Evolutionary conservation across 331 rosid genomes (phyloP).

Genomic region (Prunus yedoensis): DNA sequence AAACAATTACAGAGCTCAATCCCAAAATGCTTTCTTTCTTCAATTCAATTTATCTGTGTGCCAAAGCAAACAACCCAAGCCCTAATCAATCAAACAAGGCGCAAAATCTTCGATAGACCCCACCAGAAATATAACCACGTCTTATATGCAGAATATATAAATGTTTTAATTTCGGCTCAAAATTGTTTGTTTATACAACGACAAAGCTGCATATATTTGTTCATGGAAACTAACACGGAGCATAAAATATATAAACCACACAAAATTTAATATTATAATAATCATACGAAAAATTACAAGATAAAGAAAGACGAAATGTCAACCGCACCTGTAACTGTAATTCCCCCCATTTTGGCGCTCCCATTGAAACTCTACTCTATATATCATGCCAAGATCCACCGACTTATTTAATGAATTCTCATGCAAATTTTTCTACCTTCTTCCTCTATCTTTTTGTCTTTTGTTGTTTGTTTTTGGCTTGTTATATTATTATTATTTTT

Average conservation of each 20-base stretch:
- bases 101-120: conserved; percentile 27
- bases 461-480: too few species aligned
- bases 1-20: not conserved
- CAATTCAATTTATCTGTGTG: not conserved
- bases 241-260: conserved; percentile 9
- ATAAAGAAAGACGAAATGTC: not conserved
- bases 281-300: not conserved
- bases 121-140: conserved; percentile 16
- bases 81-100: conserved; percentile 16
- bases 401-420: not conserved
- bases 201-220: not conserved
- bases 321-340: conserved; percentile 10
- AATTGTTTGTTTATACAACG: conserved; percentile 3
- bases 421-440: not conserved
- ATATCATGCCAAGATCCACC: not conserved
- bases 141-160: not conserved
- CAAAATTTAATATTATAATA: not conserved
- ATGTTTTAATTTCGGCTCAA: not conserved
- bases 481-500: too few species aligned
- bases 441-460: not conserved
- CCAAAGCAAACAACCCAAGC: not conserved
- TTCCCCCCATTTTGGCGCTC: not conserved
- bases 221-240: too few species aligned
- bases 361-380: not conserved
- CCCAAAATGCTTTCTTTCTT: not conserved